These are phyloP conservation scores for Petunia hybrid DNA, from an alignment of 305 asterid genomes.

Conservation along the genomic window DNA sequence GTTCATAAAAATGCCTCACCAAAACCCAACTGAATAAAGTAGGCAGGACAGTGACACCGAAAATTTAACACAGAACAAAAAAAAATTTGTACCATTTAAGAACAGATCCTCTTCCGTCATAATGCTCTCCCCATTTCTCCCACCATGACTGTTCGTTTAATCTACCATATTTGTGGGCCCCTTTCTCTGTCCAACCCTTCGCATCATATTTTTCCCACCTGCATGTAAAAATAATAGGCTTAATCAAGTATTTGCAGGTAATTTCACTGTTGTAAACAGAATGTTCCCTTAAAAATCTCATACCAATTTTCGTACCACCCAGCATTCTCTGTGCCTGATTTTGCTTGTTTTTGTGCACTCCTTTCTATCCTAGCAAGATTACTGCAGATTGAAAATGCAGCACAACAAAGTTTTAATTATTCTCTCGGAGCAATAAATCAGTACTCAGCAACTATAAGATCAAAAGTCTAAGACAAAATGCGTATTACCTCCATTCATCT, in stretches of 20 bases:
- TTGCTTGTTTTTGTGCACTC: conserved; percentile 99
- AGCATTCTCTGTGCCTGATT: conserved; percentile 89
- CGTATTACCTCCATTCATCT: conserved; percentile 93
- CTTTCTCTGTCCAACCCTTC: conserved; percentile 98
- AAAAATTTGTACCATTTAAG: conserved; percentile 72
- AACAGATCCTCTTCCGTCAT: conserved; percentile 98
- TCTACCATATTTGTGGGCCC: conserved; percentile 96
- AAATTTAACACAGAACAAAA: neutral
- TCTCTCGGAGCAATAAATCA: neutral
- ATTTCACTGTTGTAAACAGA: neutral
- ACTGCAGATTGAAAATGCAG: conserved; percentile 56
- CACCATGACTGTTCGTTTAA: conserved; percentile 99
- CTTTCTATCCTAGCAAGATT: conserved; percentile 97
- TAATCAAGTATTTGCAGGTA: neutral
- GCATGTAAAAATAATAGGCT: conserved; percentile 22
- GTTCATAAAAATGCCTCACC: conserved; percentile 3
- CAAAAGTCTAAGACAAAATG: conserved; percentile 24
- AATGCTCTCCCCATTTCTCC: conserved; percentile 99
- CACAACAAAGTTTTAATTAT: neutral
- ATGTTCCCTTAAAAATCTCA: conserved; percentile 39
- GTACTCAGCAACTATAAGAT: neutral
- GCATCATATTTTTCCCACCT: conserved; percentile 99
- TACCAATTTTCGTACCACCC: conserved; percentile 99
- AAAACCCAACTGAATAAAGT: neutral
- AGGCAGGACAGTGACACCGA: neutral